phyloP scores from a whole-genome alignment of 2,329 filamentous ascomycete species.

The Podosphaera fusca region DNA sequence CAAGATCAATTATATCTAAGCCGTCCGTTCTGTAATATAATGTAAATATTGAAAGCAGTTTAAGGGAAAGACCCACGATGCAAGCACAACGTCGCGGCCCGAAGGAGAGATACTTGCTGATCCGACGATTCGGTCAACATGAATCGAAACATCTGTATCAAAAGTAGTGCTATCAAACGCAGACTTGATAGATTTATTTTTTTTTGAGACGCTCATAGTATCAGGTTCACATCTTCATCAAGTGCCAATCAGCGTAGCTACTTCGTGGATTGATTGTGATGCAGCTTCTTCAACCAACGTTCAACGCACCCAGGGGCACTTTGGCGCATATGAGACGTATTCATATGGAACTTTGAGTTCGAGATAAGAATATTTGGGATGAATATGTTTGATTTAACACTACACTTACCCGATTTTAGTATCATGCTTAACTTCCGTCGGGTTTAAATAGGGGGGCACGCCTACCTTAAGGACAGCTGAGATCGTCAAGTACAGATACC shows the following conservation, averaged over 20 bases:
- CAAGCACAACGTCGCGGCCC: constrained; percentile 72
- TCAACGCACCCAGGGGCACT: neutral
- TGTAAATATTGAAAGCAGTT: constrained; percentile 2
- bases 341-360: neutral
- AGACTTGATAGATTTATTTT: constrained; percentile 36
- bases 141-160: constrained; percentile 61
- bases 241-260: neutral
- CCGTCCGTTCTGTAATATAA: constrained; percentile 37
- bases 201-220: constrained; percentile 21
- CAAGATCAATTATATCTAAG: constrained; percentile 75
- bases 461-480: too few relatives aligned
- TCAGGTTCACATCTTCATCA: constrained; percentile 7
- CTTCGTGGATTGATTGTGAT: neutral
- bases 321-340: neutral
- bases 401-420: too few relatives aligned
- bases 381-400: too few relatives aligned
- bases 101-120: constrained; percentile 85
- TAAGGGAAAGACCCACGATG: constrained; percentile 29
- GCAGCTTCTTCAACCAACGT: neutral
- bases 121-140: constrained; percentile 50
- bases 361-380: neutral
- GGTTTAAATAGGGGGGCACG: too few relatives aligned
- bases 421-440: too few relatives aligned
- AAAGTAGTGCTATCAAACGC: constrained; percentile 76
- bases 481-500: too few relatives aligned